These are phyloP conservation scores for Nitzschia sp. DNA, from an alignment of 108 stramenopile species.

Conservation along the genomic window DNA sequence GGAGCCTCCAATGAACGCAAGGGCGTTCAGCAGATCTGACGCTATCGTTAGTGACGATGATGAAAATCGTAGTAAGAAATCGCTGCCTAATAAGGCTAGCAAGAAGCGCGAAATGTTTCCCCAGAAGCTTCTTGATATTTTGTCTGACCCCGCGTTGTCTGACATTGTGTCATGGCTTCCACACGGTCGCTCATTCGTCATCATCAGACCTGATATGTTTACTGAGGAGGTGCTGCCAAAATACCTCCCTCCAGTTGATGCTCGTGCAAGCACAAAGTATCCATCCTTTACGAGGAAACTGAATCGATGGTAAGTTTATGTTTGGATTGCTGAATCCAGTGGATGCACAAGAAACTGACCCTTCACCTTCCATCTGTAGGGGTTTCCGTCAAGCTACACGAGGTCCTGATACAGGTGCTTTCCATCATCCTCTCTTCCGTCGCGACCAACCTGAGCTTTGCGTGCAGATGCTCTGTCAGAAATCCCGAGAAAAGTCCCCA, in stretches of 20 bases:
- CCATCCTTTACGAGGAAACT: constrained; percentile 79
- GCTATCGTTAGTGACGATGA: constrained; percentile 13
- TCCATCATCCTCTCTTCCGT: constrained; percentile 73
- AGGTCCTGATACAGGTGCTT: constrained; percentile 81
- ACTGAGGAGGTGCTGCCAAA: constrained; percentile 64
- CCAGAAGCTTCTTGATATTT: constrained; percentile 63
- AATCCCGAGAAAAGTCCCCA: constrained; percentile 39
- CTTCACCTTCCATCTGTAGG: too few species aligned
- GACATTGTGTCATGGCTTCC: constrained; percentile 81
- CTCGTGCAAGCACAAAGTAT: constrained; percentile 61
- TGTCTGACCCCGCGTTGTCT: constrained; percentile 52
- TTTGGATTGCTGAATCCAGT: too few species aligned
- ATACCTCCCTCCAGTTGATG: constrained; percentile 65
- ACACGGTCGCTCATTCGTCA: constrained; percentile 76
- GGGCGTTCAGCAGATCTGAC: too few species aligned
- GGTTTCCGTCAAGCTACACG: constrained; percentile 83
- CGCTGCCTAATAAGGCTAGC: background rate
- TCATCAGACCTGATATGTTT: constrained; percentile 77
- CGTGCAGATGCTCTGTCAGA: constrained; percentile 74
- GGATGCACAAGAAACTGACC: too few species aligned
- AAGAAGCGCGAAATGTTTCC: constrained; percentile 68
- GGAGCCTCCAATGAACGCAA: background rate
- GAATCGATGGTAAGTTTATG: constrained; percentile 66
- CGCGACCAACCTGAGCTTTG: constrained; percentile 65
- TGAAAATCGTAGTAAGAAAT: background rate